These are phyloP conservation scores for Alternaria brassicicola DNA, from an alignment of 2,329 filamentous ascomycete species.

Conservation along the genomic window DNA sequence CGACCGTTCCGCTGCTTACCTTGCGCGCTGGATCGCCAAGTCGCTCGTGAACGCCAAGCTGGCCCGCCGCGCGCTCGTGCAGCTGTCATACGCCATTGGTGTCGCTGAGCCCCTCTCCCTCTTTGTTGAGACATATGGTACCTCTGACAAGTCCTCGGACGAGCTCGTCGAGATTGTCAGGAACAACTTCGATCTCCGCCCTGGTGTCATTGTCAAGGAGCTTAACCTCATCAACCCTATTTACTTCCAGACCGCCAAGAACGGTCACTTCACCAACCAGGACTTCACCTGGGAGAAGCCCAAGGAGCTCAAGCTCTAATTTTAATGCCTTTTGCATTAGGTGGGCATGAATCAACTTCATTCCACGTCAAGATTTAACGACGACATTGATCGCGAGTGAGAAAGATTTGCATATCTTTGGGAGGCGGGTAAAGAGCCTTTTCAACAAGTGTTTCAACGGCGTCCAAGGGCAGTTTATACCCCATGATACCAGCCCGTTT, in stretches of 20 bases:
- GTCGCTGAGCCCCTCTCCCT: conserved; percentile 97
- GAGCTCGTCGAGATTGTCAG: conserved; percentile 95
- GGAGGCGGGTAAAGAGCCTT: conserved; percentile 44
- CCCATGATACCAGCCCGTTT: conserved; percentile 40
- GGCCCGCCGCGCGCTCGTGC: conserved; percentile 89
- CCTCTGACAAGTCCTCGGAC: conserved; percentile 83
- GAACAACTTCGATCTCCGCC: conserved; percentile 96
- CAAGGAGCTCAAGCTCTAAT: conserved; percentile 89
- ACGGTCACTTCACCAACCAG: conserved; percentile 99
- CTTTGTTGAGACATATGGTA: conserved; percentile 98
- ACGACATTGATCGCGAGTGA: conserved; percentile 22
- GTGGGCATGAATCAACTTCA: conserved; percentile 51
- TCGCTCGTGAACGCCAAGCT: conserved; percentile 89
- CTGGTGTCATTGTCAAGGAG: conserved; percentile 98
- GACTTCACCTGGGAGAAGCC: conserved; percentile 98
- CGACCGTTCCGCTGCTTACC: conserved; percentile 96
- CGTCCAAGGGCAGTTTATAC: conserved; percentile 44
- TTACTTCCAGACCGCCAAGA: conserved; percentile 98
- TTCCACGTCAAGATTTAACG: conserved; percentile 36
- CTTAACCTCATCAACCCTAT: conserved; percentile 94
- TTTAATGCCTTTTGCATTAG: conserved; percentile 34
- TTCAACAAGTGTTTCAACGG: conserved; percentile 49
- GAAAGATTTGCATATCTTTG: conserved; percentile 48
- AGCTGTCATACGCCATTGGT: conserved; percentile 99
- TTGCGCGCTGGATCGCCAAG: conserved; percentile 98